Base-by-base conservation (phyloP, 176 grass and related monocot genomes). In the Elaeis guineensis region DNA sequence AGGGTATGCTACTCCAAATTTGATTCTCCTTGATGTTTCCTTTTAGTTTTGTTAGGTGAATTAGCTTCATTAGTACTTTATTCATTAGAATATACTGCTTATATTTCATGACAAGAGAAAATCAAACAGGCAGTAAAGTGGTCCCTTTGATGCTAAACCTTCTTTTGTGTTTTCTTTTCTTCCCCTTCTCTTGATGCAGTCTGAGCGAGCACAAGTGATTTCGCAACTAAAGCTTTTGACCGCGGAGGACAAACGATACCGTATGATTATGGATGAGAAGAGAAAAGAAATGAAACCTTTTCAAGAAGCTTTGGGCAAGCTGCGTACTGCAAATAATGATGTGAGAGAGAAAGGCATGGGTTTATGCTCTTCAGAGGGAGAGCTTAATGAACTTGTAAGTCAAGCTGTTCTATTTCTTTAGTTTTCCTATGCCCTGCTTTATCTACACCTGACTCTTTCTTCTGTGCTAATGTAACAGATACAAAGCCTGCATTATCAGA, bases 291-390 rank as follows among this genome's bases (percentile, higher is more conserved):
- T 98, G 63, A 73, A 80, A 25, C 93, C 93, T 67, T 76, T 92
- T 74, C 82, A 75, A 61, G 79, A 62, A 61, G 82, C 80, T 72
- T 77, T 98, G 49, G 93, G 84, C 26, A 92, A 83, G 73, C 79
- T 92, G 64, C 87, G 93, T 56, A 81, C 54, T 53, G 93, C 84
- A 80, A 98, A 84, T 66, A 85, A 75, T 80, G 79, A 76, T 63
- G 83, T 83, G 58, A 76, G 82, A 50, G 84, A 86, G 20, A 86
- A 92, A 65, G 73, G 93, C 20, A 65, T 83, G 35, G 93, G 93
- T 65, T 67, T 98, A 44, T 98, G 93, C 74, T 89, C 84, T 76
- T 98, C 93, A 62, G 80, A 85, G 1, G 81, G 91, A 77, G 93
- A 98, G 59, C 93, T 98, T 78, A 76, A 98, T 39, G 66, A 85